Conservation (phyloP, 2,329 filamentous ascomycete species). For the Exophiala sideris region DNA sequence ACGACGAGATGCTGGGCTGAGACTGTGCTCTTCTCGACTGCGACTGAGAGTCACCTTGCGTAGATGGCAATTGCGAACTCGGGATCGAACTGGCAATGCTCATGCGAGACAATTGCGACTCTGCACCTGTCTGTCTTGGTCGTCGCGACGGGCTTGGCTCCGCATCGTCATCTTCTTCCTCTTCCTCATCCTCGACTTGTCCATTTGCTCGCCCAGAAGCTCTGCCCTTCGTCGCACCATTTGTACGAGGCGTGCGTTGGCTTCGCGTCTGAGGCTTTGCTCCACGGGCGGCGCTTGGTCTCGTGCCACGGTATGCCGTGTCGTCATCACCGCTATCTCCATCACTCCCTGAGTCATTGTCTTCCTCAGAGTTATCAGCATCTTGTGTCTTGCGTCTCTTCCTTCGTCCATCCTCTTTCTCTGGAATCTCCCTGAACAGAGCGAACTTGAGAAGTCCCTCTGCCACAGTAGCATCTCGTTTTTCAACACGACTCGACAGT, state of each 20-base stretch:
- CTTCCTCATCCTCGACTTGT: conserved; percentile 51
- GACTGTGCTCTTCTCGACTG: conserved; percentile 42
- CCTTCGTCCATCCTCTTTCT: conserved; percentile 62
- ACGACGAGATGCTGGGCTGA: conserved; percentile 69
- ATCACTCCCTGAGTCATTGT: conserved; percentile 49
- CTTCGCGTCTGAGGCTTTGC: conserved; percentile 26
- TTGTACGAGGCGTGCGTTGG: conserved; percentile 24
- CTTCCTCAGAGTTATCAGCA: conserved; percentile 61
- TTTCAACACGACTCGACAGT: conserved; percentile 81
- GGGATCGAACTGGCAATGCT: conserved; percentile 79
- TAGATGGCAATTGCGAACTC: conserved; percentile 65
- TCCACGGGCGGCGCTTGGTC: conserved; percentile 29
- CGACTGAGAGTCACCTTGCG: conserved; percentile 39
- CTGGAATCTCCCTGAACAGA: conserved; percentile 91
- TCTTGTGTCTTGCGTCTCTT: conserved; percentile 80
- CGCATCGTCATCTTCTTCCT: conserved; percentile 54
- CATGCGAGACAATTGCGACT: conserved; percentile 35
- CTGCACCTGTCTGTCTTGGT: conserved; percentile 36
- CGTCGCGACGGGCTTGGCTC: conserved; percentile 38
- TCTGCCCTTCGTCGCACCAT: conserved; percentile 35
- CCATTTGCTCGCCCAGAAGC: conserved; percentile 44
- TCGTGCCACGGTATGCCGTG: conserved; percentile 25
- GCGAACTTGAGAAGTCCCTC: conserved; percentile 90
- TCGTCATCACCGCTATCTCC: conserved; percentile 31
- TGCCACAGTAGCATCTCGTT: conserved; percentile 81